Base-by-base conservation (phyloP, 1,284 basidiomycete species). In the Malassezia brasiliensis region DNA sequence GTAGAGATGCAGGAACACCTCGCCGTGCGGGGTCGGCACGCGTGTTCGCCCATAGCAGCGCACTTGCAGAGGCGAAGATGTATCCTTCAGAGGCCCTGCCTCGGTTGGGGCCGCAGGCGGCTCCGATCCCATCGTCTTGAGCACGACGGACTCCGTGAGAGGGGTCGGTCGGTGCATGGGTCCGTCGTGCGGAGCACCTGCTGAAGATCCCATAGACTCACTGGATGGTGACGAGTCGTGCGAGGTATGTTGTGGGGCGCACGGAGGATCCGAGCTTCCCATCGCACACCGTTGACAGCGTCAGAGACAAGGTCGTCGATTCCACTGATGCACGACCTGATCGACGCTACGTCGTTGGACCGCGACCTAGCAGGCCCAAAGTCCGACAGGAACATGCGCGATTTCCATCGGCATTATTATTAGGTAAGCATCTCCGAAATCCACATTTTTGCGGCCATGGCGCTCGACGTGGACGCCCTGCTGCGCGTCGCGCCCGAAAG, bases 1-100 rank as follows among this genome's bases (percentile, higher is more conserved):
- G 78, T 98, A 98, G 37, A 98, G 79, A 71, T 98, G 90, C 14
- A 96, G 81, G 77, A 96, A 96, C 32, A 87, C 83, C 19, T 89
- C 85, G 22, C 93, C 93, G 72, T 98, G 89, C 0, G 90, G 88
- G 0, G 94, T 98, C 19, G 94, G 94, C 66, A 99, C 88, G 44
- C 94, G 84, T 4, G 94, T 96, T 53, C 94, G 86, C 3, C 90
- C 94, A 83, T 94, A 88, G 76, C 94, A 99, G 71, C 83, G 85
- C 20, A 91, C 66, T 7, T 57, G 42, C 12, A 74, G 58, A 2
- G 68, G 69, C 0, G 68, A 65, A 5, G 65, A 62, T 28, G 63
- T 56, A 2, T 65, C 11, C 12, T 8, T 14, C 14, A 5, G 11
- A 11, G 17, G 11, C 25, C 25, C 7, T 30, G 30, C 30, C 40